Conservation (phyloP, 2,329 filamentous ascomycete genomes). For the Microcera coccophila region DNA sequence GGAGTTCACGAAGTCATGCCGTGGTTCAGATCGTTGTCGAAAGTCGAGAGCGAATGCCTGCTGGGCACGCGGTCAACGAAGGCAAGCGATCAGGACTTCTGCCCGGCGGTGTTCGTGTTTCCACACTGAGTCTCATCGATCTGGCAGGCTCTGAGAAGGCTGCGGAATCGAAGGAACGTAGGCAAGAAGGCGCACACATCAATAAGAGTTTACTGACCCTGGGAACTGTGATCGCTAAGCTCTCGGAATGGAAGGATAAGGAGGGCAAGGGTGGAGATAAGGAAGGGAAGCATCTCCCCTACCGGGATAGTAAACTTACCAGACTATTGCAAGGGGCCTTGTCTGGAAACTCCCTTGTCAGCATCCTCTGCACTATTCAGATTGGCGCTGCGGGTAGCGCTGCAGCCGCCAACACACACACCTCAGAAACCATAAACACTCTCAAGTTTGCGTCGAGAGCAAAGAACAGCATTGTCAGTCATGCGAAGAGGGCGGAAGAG, state of each 20-base stretch:
- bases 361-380: slow-evolving; percentile 95
- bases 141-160: slow-evolving; percentile 94
- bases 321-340: slow-evolving; percentile 86
- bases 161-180: slow-evolving; percentile 88
- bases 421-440: slow-evolving; percentile 87
- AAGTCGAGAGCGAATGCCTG: slow-evolving; percentile 78
- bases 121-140: slow-evolving; percentile 92
- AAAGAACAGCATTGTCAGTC: slow-evolving; percentile 96
- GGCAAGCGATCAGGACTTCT: slow-evolving; percentile 65
- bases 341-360: slow-evolving; percentile 90
- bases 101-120: slow-evolving; percentile 90
- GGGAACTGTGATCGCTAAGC: slow-evolving; percentile 86
- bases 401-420: slow-evolving; percentile 69
- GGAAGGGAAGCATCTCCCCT: slow-evolving; percentile 88
- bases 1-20: slow-evolving; percentile 95
- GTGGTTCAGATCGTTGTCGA: slow-evolving; percentile 99
- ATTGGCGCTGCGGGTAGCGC: slow-evolving; percentile 72
- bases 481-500: slow-evolving; percentile 92
- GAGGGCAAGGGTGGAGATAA: slow-evolving; percentile 69
- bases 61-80: slow-evolving; percentile 34
- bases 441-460: slow-evolving; percentile 94
- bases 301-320: slow-evolving; percentile 96
- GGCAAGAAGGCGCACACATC: slow-evolving; percentile 94
- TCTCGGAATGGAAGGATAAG: slow-evolving; percentile 88
- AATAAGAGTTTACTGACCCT: slow-evolving; percentile 96